Evolutionary conservation across 2,329 filamentous ascomycete genomes (phyloP).

Genomic region (Ramularia collo-cygni): DNA sequence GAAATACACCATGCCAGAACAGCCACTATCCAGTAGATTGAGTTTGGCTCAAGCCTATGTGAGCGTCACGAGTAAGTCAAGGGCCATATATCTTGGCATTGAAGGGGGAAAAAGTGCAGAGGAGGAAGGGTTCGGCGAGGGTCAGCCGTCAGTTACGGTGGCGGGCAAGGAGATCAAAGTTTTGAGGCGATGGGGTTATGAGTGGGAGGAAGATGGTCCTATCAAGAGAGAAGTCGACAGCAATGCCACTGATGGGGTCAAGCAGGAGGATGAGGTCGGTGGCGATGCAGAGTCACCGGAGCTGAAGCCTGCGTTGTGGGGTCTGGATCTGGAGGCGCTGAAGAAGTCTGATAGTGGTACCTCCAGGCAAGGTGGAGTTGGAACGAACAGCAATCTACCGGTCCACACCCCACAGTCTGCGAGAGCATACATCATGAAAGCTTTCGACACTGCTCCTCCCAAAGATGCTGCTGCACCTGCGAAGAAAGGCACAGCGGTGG

Average conservation of each 20-base stretch:
- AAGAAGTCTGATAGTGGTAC: constrained; percentile 37
- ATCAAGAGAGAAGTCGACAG: constrained; percentile 18
- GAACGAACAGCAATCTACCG: constrained; percentile 49
- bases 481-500: constrained; percentile 50
- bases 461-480: constrained; percentile 17
- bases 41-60: constrained; percentile 80
- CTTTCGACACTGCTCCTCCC: constrained; percentile 49
- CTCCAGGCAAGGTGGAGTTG: constrained; percentile 19
- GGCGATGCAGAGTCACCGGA: constrained; percentile 14
- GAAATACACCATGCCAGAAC: constrained; percentile 76
- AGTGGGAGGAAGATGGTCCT: constrained; percentile 40
- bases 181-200: constrained; percentile 70
- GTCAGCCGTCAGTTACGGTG: constrained; percentile 65
- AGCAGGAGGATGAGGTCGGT: constrained; percentile 2
- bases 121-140: constrained; percentile 65
- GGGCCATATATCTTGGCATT: constrained; percentile 68
- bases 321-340: constrained; percentile 50
- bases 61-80: constrained; percentile 69
- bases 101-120: constrained; percentile 59
- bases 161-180: constrained; percentile 69
- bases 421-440: constrained; percentile 49
- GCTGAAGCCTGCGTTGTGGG: constrained; percentile 49
- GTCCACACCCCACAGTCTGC: constrained; percentile 70
- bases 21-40: constrained; percentile 74
- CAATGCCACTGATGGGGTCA: constrained; percentile 19